These are phyloP conservation scores for Waltergamsia citrina DNA, from an alignment of 2,329 filamentous ascomycete genomes.

Conservation along the genomic window DNA sequence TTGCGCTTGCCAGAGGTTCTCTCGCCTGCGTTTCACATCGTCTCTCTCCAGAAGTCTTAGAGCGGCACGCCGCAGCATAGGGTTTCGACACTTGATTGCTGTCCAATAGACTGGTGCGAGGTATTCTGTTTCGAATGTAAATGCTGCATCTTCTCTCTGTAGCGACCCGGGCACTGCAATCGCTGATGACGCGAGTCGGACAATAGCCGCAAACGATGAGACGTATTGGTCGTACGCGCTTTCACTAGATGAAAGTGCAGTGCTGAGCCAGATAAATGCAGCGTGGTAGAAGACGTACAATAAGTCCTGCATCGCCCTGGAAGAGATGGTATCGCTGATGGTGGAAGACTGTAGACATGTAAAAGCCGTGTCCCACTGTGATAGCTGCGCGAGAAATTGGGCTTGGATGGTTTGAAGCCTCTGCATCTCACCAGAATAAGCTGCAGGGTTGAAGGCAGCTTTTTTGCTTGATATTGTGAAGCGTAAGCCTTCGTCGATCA, in stretches of 20 bases:
- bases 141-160: constrained; percentile 13
- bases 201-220: constrained; percentile 23
- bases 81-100: constrained; percentile 29
- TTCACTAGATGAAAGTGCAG: constrained; percentile 18
- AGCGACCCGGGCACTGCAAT: constrained; percentile 8
- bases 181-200: constrained; percentile 21
- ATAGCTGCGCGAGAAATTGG: constrained; percentile 16
- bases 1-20: constrained; percentile 28
- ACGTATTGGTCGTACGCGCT: constrained; percentile 23
- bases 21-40: constrained; percentile 19
- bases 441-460: constrained; percentile 14
- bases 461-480: constrained; percentile 19
- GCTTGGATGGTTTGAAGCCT: constrained; percentile 20
- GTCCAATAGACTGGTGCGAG: constrained; percentile 32
- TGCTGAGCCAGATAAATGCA: constrained; percentile 20
- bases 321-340: constrained; percentile 9
- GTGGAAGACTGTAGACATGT: constrained; percentile 14
- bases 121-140: constrained; percentile 32
- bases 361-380: constrained; percentile 20
- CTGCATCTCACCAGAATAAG: constrained; percentile 12
- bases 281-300: constrained; percentile 26
- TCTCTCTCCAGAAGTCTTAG: constrained; percentile 22
- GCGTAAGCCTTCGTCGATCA: constrained; percentile 27
- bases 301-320: constrained; percentile 12
- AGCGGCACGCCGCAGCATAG: constrained; percentile 25